Base-by-base conservation (phyloP, 495 filamentous ascomycete species). In the Amniculicola lignicola region DNA sequence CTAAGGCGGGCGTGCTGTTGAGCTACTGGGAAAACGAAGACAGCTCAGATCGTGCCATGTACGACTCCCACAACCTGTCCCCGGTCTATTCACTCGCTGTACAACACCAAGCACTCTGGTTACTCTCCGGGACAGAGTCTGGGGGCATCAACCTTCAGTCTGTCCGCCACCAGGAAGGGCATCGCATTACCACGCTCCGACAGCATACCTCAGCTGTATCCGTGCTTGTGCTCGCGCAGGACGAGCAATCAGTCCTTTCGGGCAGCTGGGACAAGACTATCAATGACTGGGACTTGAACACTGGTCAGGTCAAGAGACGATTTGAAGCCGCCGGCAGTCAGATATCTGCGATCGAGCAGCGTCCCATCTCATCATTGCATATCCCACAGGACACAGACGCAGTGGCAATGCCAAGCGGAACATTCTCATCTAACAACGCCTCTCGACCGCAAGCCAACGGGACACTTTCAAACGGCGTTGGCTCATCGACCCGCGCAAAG, bases 241-340 rank as follows among this genome's bases (percentile, higher is more conserved):
- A 97, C 59, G 93, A 99, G 72, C 82, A 82, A 63, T 90, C 87
- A 24, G 77, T 96, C 31, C 74, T 99, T 2, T 96, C 90, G 12
- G 93, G 93, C 1, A 91, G 90, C 71, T 99, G 93, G 93, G 93
- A 99, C 67, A 96, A 95, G 71, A 82, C 79, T 15, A 82, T 97
- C 6, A 81, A 88, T 43, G 90, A 99, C 64, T 99, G 93, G 93
- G 93, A 99, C 66, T 68, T 99, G 27, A 89, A 97, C 60, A 93
- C 84, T 2, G 94, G 94, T 3, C 79, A 87, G 61, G 75, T 86
- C 14, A 80, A 82, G 43, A 82, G 89, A 23, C 75, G 76, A 12
- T 99, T 90, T 62, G 79, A 82, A 35, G 82, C 86, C 19, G 87
- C 78, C 59, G 88, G 86, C 3, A 76, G 85, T 1, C 93, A 99